Conservation (phyloP, 129 eudicot species). For the Artemisia annua region DNA sequence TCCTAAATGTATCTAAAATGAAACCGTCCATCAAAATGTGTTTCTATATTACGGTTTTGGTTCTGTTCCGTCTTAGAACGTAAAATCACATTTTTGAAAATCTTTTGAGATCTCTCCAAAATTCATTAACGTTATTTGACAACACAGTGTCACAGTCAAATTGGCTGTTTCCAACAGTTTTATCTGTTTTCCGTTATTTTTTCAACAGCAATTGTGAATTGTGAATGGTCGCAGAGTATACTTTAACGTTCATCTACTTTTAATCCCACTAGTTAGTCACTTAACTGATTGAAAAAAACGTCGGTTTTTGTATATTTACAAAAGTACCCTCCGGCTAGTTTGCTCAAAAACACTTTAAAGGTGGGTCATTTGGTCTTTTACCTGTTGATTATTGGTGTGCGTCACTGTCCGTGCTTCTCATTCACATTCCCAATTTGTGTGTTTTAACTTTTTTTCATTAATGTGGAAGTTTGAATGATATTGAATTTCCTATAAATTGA, state of each 20-base stretch:
- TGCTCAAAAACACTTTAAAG: neutral
- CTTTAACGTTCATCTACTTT: slow-evolving; percentile 22
- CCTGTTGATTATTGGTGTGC: neutral
- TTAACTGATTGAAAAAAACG: slow-evolving; percentile 11
- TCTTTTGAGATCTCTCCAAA: slow-evolving; percentile 36
- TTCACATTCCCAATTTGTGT: slow-evolving; percentile 10
- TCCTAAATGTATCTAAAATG: no score
- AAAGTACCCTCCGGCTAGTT: neutral
- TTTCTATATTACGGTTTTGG: no score
- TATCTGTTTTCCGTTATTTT: slow-evolving; percentile 15
- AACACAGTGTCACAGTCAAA: neutral
- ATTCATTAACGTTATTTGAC: slow-evolving; percentile 30
- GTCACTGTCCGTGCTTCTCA: slow-evolving; percentile 20
- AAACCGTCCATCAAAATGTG: no score
- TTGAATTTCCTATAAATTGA: neutral
- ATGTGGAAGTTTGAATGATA: slow-evolving; percentile 27
- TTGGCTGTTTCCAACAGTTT: no score
- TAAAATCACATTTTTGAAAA: neutral
- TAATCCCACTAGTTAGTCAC: slow-evolving; percentile 6
- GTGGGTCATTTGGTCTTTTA: neutral
- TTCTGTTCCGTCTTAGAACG: no score
- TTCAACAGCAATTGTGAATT: neutral
- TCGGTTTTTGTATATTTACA: slow-evolving; percentile 23
- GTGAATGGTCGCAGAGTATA: slow-evolving; percentile 27
- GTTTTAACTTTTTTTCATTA: slow-evolving; percentile 18